A percentile compares a stretch with the other conserved stretches of the same genome.
These are phyloP conservation scores for Boletus tylopilopsis DNA, from an alignment of 768 basidiomycete species.

Conservation along the genomic window DNA sequence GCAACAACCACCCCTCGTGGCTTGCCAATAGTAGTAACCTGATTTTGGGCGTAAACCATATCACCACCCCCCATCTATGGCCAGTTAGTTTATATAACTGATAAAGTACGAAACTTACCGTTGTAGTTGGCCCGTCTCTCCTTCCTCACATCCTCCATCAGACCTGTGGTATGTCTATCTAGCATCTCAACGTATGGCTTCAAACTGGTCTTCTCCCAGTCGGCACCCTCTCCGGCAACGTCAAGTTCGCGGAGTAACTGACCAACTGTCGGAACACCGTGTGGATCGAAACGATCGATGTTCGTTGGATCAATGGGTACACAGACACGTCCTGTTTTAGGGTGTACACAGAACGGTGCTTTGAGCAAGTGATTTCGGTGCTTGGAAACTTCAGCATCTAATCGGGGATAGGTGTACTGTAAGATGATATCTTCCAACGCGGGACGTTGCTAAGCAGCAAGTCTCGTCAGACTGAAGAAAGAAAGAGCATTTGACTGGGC, in stretches of 20 bases:
- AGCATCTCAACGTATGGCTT: conserved; percentile 88
- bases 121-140: conserved; percentile 17
- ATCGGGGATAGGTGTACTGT: conserved; percentile 92
- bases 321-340: conserved; percentile 92
- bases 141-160: conserved; percentile 31
- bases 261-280: conserved; percentile 78
- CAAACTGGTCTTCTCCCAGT: conserved; percentile 86
- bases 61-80: conserved; percentile 28
- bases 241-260: conserved; percentile 84
- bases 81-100: not conserved
- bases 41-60: not conserved
- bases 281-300: conserved; percentile 83
- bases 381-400: conserved; percentile 97
- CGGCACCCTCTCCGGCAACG: conserved; percentile 49
- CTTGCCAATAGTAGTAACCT: no score
- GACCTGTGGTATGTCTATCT: conserved; percentile 56
- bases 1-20: no score
- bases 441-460: conserved; percentile 21
- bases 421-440: conserved; percentile 86
- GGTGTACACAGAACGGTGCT: conserved; percentile 95
- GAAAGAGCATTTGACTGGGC: conserved; percentile 8
- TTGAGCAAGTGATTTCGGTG: conserved; percentile 97
- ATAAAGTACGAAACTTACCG: conserved; percentile 9
- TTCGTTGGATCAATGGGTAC: conserved; percentile 80
- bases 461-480: not conserved